Base-by-base conservation (phyloP, 352 stramenopile genomes). In the Poterioochromonas sp. region DNA sequence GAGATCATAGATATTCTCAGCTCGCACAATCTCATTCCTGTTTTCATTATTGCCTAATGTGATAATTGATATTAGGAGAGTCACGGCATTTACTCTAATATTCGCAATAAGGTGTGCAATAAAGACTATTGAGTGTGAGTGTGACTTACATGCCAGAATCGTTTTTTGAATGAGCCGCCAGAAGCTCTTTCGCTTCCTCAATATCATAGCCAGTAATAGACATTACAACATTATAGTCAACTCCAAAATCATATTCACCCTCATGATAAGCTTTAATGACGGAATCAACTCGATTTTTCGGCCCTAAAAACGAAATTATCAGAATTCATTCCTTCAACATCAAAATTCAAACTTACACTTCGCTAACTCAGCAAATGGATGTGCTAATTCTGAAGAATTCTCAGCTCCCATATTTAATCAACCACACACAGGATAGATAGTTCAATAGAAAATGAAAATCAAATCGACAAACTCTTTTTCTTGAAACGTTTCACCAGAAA, bases 341-440 rank as follows among this genome's bases (percentile, higher is more conserved):
- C 62, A 22, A 3, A 35, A 44, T 5, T 41, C 15, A 29, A 44
- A 11, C 32, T 44, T 71, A 71, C 62, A 71, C 26, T 71, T 71
- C 3, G 62, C 26, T 41, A 71, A n/a, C 2, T 71, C 62, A 43
- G 8, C 8, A 47, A 71, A 71, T 43, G 15, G 62, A 12, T 44
- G 5, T 71, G 62, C 2, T 2, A 71, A 29, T 44, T 71, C 62
- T 8, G 26, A 5, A 8, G 62, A 71, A 18, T 1, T 29, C 34
- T 71, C 62, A 43, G 32, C 62, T 71, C 62, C 62, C 62, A 71
- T 71, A 5, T 12, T n/a, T 12, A 62, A 62, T 51, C n/a, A n/a
- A n/a, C n/a, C n/a, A n/a, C n/a, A n/a, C n/a, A n/a, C n/a, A n/a
- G n/a, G n/a, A n/a, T n/a, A n/a, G n/a, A n/a, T n/a, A n/a, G n/a